Base-by-base conservation (phyloP, 129 eudicot genomes). In the Saussurea involucrata region DNA sequence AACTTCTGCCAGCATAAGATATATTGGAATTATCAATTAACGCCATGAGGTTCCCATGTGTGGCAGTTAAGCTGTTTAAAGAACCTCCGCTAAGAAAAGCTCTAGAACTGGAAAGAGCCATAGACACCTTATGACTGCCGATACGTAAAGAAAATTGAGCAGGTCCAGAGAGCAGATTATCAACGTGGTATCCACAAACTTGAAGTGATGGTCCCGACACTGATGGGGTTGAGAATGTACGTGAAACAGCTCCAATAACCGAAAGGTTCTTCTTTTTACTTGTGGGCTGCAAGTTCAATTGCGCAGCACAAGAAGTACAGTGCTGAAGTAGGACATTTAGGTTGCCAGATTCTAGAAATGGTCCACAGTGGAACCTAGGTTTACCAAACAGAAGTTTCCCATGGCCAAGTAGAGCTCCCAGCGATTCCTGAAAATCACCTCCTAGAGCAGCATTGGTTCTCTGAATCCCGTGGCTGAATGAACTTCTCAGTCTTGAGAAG, bases 181-280 rank as follows among this genome's bases (percentile, higher is more conserved):
- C 92, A 69, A 74, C 27, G 71, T 90, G 98, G 83, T 88, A 88
- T 60, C 86, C 92, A 81, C 95, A 90, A 49, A 83, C 89, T 72
- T 93, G 92, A 58, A 86, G 78, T 61, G 96, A 80, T 29, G 98
- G 94, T 36, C 96, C 98, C 5, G 96, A 88, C 5, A 93, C 90
- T 61, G 98, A 93, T 27, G 98, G 96, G 65, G 83, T 79, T 4
- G 96, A 90, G 40, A 93, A 83, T 61, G 92, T 88, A 32, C 96
- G 88, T 68, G 98, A 85, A 78, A 88, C 68, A 61, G 92, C 88
- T 77, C 92, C 92, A 68, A 86, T 86, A 83, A 90, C 92, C 24
- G 96, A 86, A 72, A 92, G 32, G 73, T 87, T 90, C 79, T 80
- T 88, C 27, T 76, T 83, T 69, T 79, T 72, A 72, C 86, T 85